Conservation (phyloP, 2,329 filamentous ascomycete species). For the Aspergillus quadricinctus region DNA sequence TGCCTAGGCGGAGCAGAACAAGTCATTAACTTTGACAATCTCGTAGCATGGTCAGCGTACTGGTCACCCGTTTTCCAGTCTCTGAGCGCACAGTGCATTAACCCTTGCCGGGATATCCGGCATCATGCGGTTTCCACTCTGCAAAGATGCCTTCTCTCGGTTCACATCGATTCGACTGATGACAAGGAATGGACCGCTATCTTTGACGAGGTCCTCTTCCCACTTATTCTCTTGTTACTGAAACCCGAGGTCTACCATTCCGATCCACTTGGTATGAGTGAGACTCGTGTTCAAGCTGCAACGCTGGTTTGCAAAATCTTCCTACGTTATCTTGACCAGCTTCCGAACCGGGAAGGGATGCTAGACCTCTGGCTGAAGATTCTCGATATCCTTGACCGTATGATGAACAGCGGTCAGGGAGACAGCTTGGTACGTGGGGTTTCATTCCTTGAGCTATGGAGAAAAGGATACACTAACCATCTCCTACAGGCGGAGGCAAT, state of each 20-base stretch:
- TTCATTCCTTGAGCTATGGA: not conserved
- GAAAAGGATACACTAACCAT: constrained; percentile 7
- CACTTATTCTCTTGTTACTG: constrained; percentile 76
- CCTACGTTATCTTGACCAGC: constrained; percentile 80
- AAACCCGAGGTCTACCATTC: constrained; percentile 93
- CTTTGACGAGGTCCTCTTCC: constrained; percentile 90
- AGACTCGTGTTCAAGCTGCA: constrained; percentile 86
- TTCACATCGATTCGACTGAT: constrained; percentile 75
- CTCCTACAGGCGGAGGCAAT: constrained; percentile 77
- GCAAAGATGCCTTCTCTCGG: constrained; percentile 79
- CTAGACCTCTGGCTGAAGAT: constrained; percentile 89
- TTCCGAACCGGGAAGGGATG: constrained; percentile 84
- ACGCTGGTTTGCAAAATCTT: constrained; percentile 94
- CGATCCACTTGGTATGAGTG: constrained; percentile 88
- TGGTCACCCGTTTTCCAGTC: constrained; percentile 94
- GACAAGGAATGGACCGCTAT: constrained; percentile 93
- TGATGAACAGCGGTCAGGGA: constrained; percentile 93
- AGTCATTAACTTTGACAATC: constrained; percentile 7
- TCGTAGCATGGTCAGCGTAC: constrained; percentile 86
- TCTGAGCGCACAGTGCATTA: constrained; percentile 84
- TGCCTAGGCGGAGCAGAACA: not conserved
- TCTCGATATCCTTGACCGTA: constrained; percentile 86
- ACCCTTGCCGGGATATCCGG: constrained; percentile 88
- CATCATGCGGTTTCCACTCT: constrained; percentile 82
- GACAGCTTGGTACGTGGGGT: constrained; percentile 65